Evolutionary conservation across 371 early-diverging fungal genomes (phyloP), one percentile per base, ranked within the genome.

Genomic region (Circinella umbellata): DNA sequence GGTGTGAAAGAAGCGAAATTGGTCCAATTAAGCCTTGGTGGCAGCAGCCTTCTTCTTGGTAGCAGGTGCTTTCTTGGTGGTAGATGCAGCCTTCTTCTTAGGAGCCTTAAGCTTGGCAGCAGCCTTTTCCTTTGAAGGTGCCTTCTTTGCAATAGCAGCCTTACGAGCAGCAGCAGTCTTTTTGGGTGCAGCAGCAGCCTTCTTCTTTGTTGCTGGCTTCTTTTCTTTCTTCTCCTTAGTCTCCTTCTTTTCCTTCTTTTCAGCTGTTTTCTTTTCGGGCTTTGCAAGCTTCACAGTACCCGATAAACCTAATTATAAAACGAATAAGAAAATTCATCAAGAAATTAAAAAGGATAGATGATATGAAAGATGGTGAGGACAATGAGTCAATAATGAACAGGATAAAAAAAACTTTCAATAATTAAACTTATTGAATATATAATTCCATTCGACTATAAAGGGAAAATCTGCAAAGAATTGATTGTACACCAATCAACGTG

Each of bases 271-370:
- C 80, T 87, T 78, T 71, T 86, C 85, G 70, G 83, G 76, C 84
- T 90, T 91, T 69, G 79, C 86, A 63, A 94, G 79, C 81, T 92
- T 93, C 72, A 92, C 83, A 51, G 91, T 87, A 64, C 92, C 91
- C 63, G 86, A 87, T 65, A 85, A 81, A 71, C 86, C 86, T 81
- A 55, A 14, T 13, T 4, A 39, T 27, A 27, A 53, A 20, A 27
- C 3, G 2, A 17, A 46, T 64, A 47, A 27, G 3, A 64, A 64
- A 36, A 1, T 27, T 27, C 62, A 61, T 17, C 64, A 49, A 8
- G 13, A 38, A 4, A 39, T 39, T 39, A 13, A 8, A 61, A 15
- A 11, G 11, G 47, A 11, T 47, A 47, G 47, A 11, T 47, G 47
- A 11, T n/a, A 9, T 10, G 27, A 57, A 57, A 27, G 27, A 27